Evolutionary conservation across 495 filamentous ascomycete genomes (phyloP).

Genomic region (Penicillium atrosanguineum): DNA sequence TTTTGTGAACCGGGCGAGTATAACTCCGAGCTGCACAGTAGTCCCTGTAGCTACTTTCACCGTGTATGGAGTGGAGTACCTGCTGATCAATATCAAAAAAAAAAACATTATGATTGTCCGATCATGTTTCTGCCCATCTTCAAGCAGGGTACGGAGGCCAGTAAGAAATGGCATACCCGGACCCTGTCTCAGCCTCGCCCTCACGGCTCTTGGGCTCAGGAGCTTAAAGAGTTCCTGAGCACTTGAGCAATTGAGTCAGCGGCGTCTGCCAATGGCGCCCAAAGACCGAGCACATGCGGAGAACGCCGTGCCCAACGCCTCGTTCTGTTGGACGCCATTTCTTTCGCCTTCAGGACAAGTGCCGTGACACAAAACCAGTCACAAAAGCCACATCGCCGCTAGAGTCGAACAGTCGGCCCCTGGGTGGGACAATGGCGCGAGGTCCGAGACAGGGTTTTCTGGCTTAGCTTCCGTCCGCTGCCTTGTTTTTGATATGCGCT

Average conservation of each 20-base stretch:
- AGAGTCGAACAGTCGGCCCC: conserved; percentile 12
- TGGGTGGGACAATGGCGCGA: conserved; percentile 9
- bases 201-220: neutral
- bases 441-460: conserved; percentile 19
- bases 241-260: conserved; percentile 12
- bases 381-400: conserved; percentile 12
- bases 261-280: conserved; percentile 8
- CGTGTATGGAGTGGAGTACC: too few species aligned
- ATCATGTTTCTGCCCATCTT: too few species aligned
- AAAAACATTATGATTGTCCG: conserved; percentile 4
- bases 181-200: conserved; percentile 1
- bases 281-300: neutral
- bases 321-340: neutral
- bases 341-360: neutral
- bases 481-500: conserved; percentile 21
- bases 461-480: conserved; percentile 15
- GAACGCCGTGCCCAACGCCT: neutral
- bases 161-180: neutral
- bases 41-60: too few species aligned
- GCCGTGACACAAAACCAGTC: conserved; percentile 12
- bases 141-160: neutral
- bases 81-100: too few species aligned
- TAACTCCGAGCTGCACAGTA: too few species aligned
- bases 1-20: too few species aligned
- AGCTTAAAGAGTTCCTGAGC: too few species aligned